A percentile compares a stretch with the other conserved stretches of the same genome.
Evolutionary conservation across 2,329 filamentous ascomycete genomes (phyloP).

Genomic region (Penicillium sp.): DNA sequence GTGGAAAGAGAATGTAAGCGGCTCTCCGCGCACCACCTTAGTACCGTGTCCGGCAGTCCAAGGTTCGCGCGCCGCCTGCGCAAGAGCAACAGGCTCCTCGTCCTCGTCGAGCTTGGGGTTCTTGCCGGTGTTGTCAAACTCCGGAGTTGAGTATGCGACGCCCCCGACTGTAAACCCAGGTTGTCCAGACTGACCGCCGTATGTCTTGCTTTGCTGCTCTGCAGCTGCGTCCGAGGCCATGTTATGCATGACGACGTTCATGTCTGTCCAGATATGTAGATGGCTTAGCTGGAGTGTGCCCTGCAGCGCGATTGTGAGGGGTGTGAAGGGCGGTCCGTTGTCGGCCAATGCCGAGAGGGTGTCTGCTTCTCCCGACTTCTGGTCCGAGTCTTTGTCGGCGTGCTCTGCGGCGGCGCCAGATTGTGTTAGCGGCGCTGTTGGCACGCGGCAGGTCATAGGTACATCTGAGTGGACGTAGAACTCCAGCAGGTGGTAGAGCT

Average conservation of each 20-base stretch:
- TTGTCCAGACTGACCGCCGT: slow-evolving; percentile 40
- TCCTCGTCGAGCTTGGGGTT: slow-evolving; percentile 21
- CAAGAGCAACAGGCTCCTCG: slow-evolving; percentile 47
- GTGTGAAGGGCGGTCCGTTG: slow-evolving; percentile 55
- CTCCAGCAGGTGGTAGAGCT: slow-evolving; percentile 59
- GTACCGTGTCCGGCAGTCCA: slow-evolving; percentile 52
- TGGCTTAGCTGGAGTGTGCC: slow-evolving; percentile 87
- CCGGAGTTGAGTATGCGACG: slow-evolving; percentile 79
- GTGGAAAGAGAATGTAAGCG: slow-evolving; percentile 72
- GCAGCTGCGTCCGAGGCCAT: slow-evolving; percentile 32
- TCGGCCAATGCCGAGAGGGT: slow-evolving; percentile 32
- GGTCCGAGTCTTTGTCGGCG: slow-evolving; percentile 36
- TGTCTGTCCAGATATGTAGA: slow-evolving; percentile 81
- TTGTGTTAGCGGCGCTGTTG: slow-evolving; percentile 64
- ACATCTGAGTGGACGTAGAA: slow-evolving; percentile 98
- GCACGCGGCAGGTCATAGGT: slow-evolving; percentile 85
- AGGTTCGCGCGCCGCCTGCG: slow-evolving; percentile 45
- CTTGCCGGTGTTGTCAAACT: slow-evolving; percentile 54
- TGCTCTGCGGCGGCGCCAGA: slow-evolving; percentile 15
- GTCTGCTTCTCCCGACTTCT: slow-evolving; percentile 52
- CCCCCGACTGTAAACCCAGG: slow-evolving; percentile 81
- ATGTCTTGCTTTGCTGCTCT: slow-evolving; percentile 54
- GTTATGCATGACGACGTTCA: slow-evolving; percentile 82
- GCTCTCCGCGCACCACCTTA: slow-evolving; percentile 82
- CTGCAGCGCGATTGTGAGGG: slow-evolving; percentile 82